A percentile compares a stretch with the other conserved stretches of the same genome.
Conservation (phyloP, 2,329 filamentous ascomycete species). For the Periconia sp. region DNA sequence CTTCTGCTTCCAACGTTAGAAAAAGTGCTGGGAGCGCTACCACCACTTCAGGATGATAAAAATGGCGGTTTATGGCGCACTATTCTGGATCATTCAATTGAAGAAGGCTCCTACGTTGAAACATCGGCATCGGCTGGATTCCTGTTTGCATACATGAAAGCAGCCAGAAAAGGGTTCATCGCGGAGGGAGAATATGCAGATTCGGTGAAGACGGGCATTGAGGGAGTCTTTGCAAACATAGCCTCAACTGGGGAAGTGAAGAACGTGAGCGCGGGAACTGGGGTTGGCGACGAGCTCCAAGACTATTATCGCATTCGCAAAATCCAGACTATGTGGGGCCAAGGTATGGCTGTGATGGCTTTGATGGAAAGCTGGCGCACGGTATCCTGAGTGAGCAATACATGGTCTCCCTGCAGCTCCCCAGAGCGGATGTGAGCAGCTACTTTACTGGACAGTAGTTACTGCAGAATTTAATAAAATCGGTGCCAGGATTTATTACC, state of each 20-base stretch:
- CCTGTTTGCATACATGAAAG: not conserved
- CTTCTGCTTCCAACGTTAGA: not conserved
- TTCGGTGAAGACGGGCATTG: not conserved
- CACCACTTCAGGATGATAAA: not conserved
- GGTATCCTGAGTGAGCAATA: no score
- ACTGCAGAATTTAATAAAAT: no score
- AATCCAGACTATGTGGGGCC: not conserved
- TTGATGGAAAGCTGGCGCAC: not conserved
- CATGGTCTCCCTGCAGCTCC: no score
- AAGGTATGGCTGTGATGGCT: constrained; percentile 1
- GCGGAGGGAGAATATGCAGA: not conserved
- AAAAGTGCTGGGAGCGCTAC: not conserved
- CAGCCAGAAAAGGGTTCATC: not conserved
- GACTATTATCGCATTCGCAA: not conserved
- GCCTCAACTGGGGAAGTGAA: not conserved
- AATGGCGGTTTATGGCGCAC: not conserved
- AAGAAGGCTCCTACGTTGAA: constrained; percentile 1
- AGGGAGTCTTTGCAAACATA: not conserved
- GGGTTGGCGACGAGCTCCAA: not conserved
- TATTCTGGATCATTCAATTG: not conserved
- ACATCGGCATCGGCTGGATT: constrained; percentile 1
- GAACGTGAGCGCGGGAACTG: not conserved
- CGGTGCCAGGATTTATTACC: no score
- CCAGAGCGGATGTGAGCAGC: no score
- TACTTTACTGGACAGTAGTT: no score